phyloP scores from a whole-genome alignment of 2,329 filamentous ascomycete species.

The Fusarium sp. region DNA sequence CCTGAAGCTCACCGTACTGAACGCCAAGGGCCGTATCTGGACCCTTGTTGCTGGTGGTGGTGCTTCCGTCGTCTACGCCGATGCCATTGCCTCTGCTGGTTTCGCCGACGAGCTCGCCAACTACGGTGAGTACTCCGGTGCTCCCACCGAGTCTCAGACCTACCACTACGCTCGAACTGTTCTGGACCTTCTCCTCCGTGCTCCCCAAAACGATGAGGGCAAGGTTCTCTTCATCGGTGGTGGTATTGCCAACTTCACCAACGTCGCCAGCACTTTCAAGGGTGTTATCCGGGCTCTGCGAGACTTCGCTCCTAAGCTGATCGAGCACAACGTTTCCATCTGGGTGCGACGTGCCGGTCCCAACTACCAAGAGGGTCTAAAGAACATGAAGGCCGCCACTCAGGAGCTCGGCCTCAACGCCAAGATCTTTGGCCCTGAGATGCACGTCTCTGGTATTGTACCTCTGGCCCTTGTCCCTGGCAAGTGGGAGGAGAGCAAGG shows the following conservation, averaged over 20 bases:
- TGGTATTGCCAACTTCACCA: conserved; percentile 99
- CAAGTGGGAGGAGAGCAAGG: conserved; percentile 68
- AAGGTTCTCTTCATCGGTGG: conserved; percentile 99
- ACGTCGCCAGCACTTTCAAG: conserved; percentile 99
- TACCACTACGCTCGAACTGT: conserved; percentile 99
- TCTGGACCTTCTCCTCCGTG: conserved; percentile 95
- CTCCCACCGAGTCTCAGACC: conserved; percentile 97
- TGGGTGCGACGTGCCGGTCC: conserved; percentile 89
- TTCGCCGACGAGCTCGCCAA: conserved; percentile 97
- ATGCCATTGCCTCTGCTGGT: conserved; percentile 95
- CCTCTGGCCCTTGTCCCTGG: conserved; percentile 82
- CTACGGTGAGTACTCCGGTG: conserved; percentile 99
- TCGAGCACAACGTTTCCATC: conserved; percentile 98
- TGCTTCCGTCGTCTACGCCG: conserved; percentile 98
- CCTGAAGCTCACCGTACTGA: conserved; percentile 96
- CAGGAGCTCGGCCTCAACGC: conserved; percentile 85
- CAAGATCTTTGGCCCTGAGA: conserved; percentile 76
- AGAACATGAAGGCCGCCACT: conserved; percentile 98
- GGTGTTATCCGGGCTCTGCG: conserved; percentile 96
- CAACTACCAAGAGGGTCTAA: conserved; percentile 99
- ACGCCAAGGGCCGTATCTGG: conserved; percentile 92
- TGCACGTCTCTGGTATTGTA: conserved; percentile 98
- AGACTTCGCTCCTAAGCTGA: conserved; percentile 84
- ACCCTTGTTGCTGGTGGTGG: conserved; percentile 98
- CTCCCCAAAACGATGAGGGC: conserved; percentile 84